phyloP scores from a whole-genome alignment of 345 rosid genomes.

The Abelmoschus esculentus region DNA sequence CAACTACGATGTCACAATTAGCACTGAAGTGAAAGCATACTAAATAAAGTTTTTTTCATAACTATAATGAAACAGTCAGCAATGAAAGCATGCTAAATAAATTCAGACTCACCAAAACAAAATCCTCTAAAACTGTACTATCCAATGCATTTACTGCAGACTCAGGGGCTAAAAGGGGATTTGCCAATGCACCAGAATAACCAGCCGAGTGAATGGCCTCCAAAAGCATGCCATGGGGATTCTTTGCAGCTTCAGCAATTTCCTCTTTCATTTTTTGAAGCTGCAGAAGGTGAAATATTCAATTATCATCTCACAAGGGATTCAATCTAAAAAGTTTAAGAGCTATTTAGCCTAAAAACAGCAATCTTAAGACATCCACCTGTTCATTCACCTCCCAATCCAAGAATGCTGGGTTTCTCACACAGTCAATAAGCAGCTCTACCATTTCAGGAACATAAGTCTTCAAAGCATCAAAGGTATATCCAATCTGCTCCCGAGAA shows the following conservation, averaged over 20 bases:
- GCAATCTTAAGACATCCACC: background rate
- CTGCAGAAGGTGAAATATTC: conserved; percentile 26
- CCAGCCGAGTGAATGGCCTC: background rate
- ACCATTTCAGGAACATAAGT: no score
- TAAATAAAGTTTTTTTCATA: no score
- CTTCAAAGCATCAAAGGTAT: no score
- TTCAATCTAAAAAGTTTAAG: background rate
- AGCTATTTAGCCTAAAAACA: background rate
- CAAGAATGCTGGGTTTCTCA: background rate
- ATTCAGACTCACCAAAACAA: background rate
- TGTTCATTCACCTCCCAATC: background rate
- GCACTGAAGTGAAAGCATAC: no score
- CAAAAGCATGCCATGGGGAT: background rate
- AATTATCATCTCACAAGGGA: background rate
- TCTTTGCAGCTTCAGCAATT: conserved; percentile 48
- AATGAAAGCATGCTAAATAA: no score
- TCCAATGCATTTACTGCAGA: background rate
- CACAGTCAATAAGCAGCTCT: no score
- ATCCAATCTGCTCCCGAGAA: no score
- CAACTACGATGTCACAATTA: no score
- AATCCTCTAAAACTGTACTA: background rate
- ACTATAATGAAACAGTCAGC: no score
- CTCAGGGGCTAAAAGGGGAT: background rate
- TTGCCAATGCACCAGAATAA: background rate
- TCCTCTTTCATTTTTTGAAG: conserved; percentile 63